Evolutionary conservation across 1,284 basidiomycete genomes (phyloP), one percentile per base, ranked within the genome.

Genomic region (Rhodotorula sp.): DNA sequence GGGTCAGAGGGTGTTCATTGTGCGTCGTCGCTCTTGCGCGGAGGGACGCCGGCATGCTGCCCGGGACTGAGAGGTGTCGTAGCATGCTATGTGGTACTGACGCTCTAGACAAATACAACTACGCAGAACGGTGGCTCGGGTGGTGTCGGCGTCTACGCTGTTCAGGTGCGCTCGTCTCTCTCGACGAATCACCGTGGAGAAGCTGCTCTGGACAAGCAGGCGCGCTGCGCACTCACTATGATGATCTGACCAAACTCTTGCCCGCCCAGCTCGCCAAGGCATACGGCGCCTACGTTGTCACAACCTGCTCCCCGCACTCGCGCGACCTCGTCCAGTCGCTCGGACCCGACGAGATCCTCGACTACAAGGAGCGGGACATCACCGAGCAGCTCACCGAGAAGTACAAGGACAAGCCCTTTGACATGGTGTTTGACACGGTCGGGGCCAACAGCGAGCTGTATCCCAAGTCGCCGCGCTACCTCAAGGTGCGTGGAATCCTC

Each of bases 81-180:
- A 8, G 4, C 13, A 4, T 42, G 27, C 19, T 23, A 25, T 27
- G 17, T 60, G 14, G 5, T 34, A 34, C 34, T 34, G 34, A 34
- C 34, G 2, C 34, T 34, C 34, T 34, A n/a, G n/a, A n/a, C n/a
- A n/a, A n/a, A n/a, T n/a, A n/a, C n/a, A n/a, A n/a, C n/a, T n/a
- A n/a, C 5, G 25, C 64, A 74, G 72, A 88, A 89, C 67, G 89
- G 90, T 0, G 89, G 88, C 0, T 87, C 85, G 42, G 86, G 88
- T 3, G 82, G 86, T 9, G 88, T 89, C 1, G 90, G 89, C 0
- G 82, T 83, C 23, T 84, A 84, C 68, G 89, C 87, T 0, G 87
- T 90, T 42, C 72, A 70, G 46, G 73, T 71, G 7, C 50, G 68
- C 46, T 45, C 27, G 41, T 49, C 4, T 21, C 55, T 21, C 42